phyloP scores from a whole-genome alignment of 257 asterid species.

The Nicotiana undulata region DNA sequence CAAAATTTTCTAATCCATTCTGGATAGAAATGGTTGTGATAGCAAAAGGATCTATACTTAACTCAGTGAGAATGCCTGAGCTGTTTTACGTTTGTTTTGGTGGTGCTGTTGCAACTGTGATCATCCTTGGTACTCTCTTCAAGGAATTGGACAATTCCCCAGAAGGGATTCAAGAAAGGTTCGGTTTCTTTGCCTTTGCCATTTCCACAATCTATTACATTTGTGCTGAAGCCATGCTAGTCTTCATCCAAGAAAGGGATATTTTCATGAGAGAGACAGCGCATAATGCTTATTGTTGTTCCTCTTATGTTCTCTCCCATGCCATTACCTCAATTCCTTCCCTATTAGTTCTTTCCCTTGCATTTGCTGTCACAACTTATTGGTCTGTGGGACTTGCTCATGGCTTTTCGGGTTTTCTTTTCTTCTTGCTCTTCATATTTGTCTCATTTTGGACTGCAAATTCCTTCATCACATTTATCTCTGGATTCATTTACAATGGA shows the following conservation, averaged over 20 bases:
- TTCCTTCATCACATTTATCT: conserved; percentile 37
- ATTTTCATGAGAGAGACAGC: conserved; percentile 49
- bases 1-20: conserved; percentile 35
- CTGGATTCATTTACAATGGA: conserved; percentile 26
- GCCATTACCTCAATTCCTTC: conserved; percentile 29
- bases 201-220: conserved; percentile 48
- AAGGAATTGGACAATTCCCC: conserved; percentile 36
- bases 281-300: conserved; percentile 40
- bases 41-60: conserved; percentile 31
- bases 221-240: conserved; percentile 48
- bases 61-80: conserved; percentile 36
- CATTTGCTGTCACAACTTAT: conserved; percentile 24
- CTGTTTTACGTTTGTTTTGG: conserved; percentile 29
- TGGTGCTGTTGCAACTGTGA: conserved; percentile 30
- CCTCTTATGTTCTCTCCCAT: conserved; percentile 44
- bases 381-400: conserved; percentile 31
- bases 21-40: conserved; percentile 40
- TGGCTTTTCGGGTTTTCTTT: conserved; percentile 28
- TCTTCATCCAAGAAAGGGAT: conserved; percentile 33
- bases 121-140: conserved; percentile 34
- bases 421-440: conserved; percentile 26
- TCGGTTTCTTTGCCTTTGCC: conserved; percentile 43
- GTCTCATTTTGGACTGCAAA: conserved; percentile 37
- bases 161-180: conserved; percentile 35
- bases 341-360: conserved; percentile 17